phyloP scores from a whole-genome alignment of 371 early-diverging fungal species.

The Haplosporangium sp. region DNA sequence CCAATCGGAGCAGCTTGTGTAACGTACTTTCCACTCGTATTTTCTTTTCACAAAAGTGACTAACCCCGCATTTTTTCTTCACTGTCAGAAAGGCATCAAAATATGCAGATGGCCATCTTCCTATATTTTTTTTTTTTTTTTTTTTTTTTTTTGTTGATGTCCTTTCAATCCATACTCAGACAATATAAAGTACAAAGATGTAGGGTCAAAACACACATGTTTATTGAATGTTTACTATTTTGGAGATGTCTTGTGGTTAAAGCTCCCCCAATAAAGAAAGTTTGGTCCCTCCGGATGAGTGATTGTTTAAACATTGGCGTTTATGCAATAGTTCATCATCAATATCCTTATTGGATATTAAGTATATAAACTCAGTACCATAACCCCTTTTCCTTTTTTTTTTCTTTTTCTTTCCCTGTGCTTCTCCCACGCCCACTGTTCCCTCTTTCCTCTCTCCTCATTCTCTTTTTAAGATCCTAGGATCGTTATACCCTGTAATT shows the following conservation, averaged over 20 bases:
- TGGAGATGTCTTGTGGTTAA: neutral
- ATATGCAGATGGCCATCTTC: neutral
- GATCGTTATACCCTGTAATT: neutral
- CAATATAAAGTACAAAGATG: neutral
- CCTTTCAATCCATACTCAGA: neutral
- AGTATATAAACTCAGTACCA: neutral
- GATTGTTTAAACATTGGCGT: neutral
- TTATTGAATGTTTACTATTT: neutral
- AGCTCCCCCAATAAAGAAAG: too few relatives aligned
- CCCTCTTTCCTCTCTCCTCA: neutral
- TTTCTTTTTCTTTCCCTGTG: neutral
- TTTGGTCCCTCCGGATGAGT: too few relatives aligned
- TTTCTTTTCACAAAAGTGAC: neutral
- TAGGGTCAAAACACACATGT: too few relatives aligned
- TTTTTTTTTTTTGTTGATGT: neutral
- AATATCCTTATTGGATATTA: neutral
- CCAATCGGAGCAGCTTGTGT: slow-evolving; percentile 33
- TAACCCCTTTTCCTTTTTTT: neutral
- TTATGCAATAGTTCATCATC: too few relatives aligned
- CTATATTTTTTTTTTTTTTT: neutral
- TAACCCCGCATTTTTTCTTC: neutral
- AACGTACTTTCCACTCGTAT: slow-evolving; percentile 7
- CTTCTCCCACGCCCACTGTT: slow-evolving; percentile 1
- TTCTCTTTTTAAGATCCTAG: neutral
- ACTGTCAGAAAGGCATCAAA: neutral